phyloP scores from a whole-genome alignment of 1,284 basidiomycete genomes.

The Mycena citricolor region DNA sequence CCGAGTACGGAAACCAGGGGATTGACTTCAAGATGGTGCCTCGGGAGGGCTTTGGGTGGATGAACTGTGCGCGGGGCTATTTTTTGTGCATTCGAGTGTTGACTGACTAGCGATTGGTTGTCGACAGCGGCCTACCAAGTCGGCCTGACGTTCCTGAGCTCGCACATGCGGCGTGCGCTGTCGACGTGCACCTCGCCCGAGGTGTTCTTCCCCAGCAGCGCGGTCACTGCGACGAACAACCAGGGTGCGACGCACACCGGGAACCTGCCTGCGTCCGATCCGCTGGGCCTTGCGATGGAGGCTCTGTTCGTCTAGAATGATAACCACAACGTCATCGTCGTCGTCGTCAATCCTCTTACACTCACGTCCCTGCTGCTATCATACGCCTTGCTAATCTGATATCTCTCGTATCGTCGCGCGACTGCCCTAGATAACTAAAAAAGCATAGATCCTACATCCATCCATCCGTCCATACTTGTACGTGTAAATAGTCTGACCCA shows the following conservation, averaged over 20 bases:
- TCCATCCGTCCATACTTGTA: no score
- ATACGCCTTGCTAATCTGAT: no score
- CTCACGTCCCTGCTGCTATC: no score
- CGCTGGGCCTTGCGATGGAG: constrained; percentile 73
- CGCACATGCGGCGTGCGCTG: constrained; percentile 92
- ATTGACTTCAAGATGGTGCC: constrained; percentile 96
- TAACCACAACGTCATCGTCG: no score
- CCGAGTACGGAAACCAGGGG: constrained; percentile 98
- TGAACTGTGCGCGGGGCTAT: constrained; percentile 66
- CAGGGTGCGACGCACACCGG: constrained; percentile 37
- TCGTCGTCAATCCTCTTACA: no score
- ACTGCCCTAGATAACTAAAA: no score
- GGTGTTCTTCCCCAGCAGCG: constrained; percentile 68
- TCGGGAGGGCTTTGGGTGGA: constrained; percentile 97
- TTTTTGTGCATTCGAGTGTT: constrained; percentile 5
- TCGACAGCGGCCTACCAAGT: constrained; percentile 86
- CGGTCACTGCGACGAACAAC: constrained; percentile 31
- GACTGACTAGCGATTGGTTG: no score
- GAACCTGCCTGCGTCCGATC: constrained; percentile 50
- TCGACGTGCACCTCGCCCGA: constrained; percentile 91
- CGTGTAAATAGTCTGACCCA: no score
- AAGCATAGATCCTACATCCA: no score
- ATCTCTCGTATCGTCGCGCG: no score
- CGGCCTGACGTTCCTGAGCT: constrained; percentile 91
- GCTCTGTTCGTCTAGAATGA: no score